A percentile compares a stretch with the other conserved stretches of the same genome.
phyloP scores from a whole-genome alignment of 2,329 filamentous ascomycete species.

The Aspergillus piperis region DNA sequence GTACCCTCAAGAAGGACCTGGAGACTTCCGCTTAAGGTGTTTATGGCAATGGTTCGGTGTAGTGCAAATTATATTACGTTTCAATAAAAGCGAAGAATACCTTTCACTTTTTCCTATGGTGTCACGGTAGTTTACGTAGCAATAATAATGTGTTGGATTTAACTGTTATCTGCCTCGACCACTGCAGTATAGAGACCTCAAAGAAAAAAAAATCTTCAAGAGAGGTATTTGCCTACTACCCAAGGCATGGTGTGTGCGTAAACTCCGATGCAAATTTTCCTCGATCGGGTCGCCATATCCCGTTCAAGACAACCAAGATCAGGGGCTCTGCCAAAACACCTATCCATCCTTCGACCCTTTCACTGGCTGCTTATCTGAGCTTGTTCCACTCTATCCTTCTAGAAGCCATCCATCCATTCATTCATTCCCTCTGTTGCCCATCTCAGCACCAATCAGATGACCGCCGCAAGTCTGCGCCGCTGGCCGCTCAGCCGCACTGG shows the following conservation, averaged over 20 bases:
- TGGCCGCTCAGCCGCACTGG: slow-evolving; percentile 19
- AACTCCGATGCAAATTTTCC: not conserved
- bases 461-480: slow-evolving; percentile 10
- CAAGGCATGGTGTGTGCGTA: not conserved
- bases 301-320: too few species aligned
- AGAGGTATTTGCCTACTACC: not conserved
- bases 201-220: too few species aligned
- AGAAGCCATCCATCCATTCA: not conserved
- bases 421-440: not conserved
- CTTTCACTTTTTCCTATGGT: slow-evolving; percentile 24
- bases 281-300: not conserved
- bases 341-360: not conserved
- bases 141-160: too few species aligned
- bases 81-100: slow-evolving; percentile 46
- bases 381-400: not conserved
- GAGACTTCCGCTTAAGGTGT: slow-evolving; percentile 56
- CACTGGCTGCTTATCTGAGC: not conserved
- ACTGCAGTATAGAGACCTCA: too few species aligned
- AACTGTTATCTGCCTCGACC: not conserved
- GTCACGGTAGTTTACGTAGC: too few species aligned
- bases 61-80: slow-evolving; percentile 41
- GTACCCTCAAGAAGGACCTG: slow-evolving; percentile 99
- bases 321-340: not conserved
- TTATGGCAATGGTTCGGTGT: slow-evolving; percentile 40
- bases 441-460: slow-evolving; percentile 1